These are phyloP conservation scores for Amanita brunnescens DNA, from an alignment of 768 basidiomycete genomes.

Conservation along the genomic window DNA sequence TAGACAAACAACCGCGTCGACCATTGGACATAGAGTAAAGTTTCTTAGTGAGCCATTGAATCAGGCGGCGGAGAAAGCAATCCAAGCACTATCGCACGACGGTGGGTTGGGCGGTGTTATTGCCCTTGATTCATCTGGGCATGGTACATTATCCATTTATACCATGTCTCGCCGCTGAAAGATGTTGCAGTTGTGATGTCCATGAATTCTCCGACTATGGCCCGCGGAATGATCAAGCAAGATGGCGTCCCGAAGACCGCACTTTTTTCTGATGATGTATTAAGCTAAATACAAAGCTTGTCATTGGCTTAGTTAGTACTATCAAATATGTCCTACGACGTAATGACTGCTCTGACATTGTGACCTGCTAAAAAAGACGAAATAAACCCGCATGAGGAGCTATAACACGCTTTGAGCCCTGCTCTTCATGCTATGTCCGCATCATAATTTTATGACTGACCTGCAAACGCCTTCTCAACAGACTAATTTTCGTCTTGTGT, in stretches of 20 bases:
- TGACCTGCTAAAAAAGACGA: too few relatives aligned
- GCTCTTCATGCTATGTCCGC: neutral
- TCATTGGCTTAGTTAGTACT: too few relatives aligned
- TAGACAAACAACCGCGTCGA: conserved; percentile 54
- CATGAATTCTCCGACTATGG: conserved; percentile 76
- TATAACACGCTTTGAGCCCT: neutral
- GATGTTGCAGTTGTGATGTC: conserved; percentile 51
- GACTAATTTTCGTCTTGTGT: neutral
- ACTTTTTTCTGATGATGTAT: conserved; percentile 64
- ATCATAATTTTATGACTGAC: too few relatives aligned
- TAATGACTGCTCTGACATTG: too few relatives aligned
- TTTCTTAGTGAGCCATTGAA: conserved; percentile 48
- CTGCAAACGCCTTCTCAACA: too few relatives aligned
- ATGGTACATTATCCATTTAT: conserved; percentile 35
- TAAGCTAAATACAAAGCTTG: conserved; percentile 12
- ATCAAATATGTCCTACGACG: too few relatives aligned
- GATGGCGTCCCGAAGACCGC: conserved; percentile 69
- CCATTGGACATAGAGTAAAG: conserved; percentile 58
- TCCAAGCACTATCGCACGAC: conserved; percentile 44
- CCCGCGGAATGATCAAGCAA: conserved; percentile 61
- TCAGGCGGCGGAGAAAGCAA: conserved; percentile 44
- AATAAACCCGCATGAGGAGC: too few relatives aligned
- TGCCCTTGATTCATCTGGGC: conserved; percentile 59
- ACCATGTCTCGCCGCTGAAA: neutral
- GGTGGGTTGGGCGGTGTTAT: conserved; percentile 73